phyloP scores from a whole-genome alignment of 441 rosid genomes.

The Hura crepitans region DNA sequence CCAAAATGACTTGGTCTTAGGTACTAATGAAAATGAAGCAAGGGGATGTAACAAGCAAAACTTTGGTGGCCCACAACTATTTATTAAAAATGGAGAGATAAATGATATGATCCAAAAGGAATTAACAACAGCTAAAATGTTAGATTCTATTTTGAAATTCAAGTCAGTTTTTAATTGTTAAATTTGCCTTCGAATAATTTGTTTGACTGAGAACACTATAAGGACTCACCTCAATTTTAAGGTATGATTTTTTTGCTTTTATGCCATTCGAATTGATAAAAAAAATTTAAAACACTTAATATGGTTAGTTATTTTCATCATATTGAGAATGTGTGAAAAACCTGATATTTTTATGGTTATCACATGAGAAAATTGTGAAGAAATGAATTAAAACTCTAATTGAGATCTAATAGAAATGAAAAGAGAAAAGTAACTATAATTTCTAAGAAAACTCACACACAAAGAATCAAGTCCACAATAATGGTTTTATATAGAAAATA shows the following conservation, averaged over 20 bases:
- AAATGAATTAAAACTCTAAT: no score
- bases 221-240: conserved; percentile 69
- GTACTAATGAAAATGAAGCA: conserved; percentile 43
- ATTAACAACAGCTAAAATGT: conserved; percentile 37
- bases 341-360: no score
- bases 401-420: no score
- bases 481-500: no score
- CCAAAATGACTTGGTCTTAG: conserved; percentile 26
- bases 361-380: no score
- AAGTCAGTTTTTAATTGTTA: conserved; percentile 77
- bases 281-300: background rate
- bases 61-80: conserved; percentile 18
- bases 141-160: conserved; percentile 53
- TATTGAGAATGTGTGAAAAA: no score
- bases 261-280: no score
- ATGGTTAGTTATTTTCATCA: background rate
- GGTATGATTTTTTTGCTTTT: conserved; percentile 35
- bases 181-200: conserved; percentile 63
- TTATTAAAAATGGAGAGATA: conserved; percentile 16
- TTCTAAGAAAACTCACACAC: no score
- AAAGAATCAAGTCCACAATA: no score
- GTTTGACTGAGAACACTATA: conserved; percentile 57
- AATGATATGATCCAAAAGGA: conserved; percentile 23
- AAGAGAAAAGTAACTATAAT: no score
- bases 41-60: conserved; percentile 30